Evolutionary conservation across 495 filamentous ascomycete species (phyloP).

Genomic region (Penicillium herquei): DNA sequence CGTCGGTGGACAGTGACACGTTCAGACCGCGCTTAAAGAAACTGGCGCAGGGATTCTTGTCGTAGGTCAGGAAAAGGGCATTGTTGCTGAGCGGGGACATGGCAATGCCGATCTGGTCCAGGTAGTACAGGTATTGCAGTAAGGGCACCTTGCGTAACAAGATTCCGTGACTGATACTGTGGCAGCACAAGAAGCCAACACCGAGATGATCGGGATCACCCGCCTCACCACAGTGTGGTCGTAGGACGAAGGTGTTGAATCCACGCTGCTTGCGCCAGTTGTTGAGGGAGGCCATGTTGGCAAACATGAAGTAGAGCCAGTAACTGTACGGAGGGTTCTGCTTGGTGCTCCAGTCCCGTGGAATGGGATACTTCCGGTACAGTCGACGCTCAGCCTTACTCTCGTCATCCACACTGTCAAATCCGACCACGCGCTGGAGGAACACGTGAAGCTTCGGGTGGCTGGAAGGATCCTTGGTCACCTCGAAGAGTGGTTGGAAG

Average conservation of each 20-base stretch:
- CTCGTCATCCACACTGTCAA: constrained; percentile 97
- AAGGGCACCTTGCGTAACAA: constrained; percentile 90
- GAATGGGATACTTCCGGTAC: constrained; percentile 90
- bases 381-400: constrained; percentile 91
- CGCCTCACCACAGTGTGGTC: constrained; percentile 95
- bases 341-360: constrained; percentile 76
- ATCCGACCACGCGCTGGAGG: constrained; percentile 89
- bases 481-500: constrained; percentile 93
- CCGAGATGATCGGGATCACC: constrained; percentile 96
- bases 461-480: constrained; percentile 78
- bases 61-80: constrained; percentile 92
- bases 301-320: constrained; percentile 96
- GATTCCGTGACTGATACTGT: constrained; percentile 96
- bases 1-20: constrained; percentile 93
- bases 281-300: constrained; percentile 92
- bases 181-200: constrained; percentile 87
- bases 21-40: constrained; percentile 95
- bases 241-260: constrained; percentile 92
- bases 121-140: constrained; percentile 95
- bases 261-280: constrained; percentile 84
- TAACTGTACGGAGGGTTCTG: constrained; percentile 98
- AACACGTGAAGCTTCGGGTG: constrained; percentile 95
- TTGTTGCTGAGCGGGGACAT: constrained; percentile 99
- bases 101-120: constrained; percentile 96
- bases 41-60: constrained; percentile 90